Evolutionary conservation across 305 asterid species (phyloP), one percentile per base, ranked within the genome.

Genomic region (Solanum hybrid): DNA sequence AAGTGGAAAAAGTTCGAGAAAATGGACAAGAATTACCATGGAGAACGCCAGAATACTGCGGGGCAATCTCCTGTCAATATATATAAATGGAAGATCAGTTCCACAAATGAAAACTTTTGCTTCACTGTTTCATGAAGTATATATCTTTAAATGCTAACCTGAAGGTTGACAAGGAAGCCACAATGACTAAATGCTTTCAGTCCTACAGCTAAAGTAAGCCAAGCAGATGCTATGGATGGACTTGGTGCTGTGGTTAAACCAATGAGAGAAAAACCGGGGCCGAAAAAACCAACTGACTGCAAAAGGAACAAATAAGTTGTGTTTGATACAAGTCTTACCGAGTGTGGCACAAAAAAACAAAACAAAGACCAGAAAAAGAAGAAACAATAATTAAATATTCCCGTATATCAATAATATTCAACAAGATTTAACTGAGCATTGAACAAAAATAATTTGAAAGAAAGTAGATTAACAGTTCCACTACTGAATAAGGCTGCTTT

Each of bases 131-230:
- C 85, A 88, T 78, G 27, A 31, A 88, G 29, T 72, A 3, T 11
- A 87, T 76, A 17, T 20, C 42, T 35, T 38, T 73, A 36, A 32
- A 86, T 88, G 91, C 89, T 88, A 89, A 95, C 99, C 98, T 97
- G 99, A 92, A 96, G 94, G 93, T 97, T 97, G 86, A 97, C 99
- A 88, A 97, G 98, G 95, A 97, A 97, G 88, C 99, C 99, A 91
- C 95, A 94, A 89, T 97, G 99, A 90, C 99, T 96, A 91, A 97
- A 97, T 46, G 99, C 93, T 94, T 97, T 97, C 91, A 97, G 94
- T 90, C 98, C 98, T 88, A 97, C 99, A 89, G 99, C 99, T 86
- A 95, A 40, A 86, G 99, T 96, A 89, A 96, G 97, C 98, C 99
- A 97, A 38, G 96, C 98, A 92, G 99, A 96, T 90, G 99, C 99